Conservation (phyloP, 768 basidiomycete genomes). For the Lentinula sp. region DNA sequence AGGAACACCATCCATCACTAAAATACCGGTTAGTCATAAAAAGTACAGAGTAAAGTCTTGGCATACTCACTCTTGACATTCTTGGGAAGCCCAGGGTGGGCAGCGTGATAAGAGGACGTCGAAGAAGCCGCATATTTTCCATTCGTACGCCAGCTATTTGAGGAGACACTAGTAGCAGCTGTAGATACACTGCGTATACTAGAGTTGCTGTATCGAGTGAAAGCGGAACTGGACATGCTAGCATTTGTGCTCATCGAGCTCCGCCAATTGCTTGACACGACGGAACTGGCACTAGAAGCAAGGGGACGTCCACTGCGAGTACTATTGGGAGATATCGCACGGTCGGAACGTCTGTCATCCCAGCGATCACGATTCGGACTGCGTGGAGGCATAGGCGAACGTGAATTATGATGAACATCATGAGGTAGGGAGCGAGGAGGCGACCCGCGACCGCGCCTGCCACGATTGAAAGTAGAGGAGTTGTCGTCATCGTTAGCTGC, state of each 20-base stretch:
- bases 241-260: slow-evolving; percentile 73
- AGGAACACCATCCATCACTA: slow-evolving; percentile 75
- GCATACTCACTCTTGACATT: slow-evolving; percentile 75
- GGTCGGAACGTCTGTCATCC: slow-evolving; percentile 28
- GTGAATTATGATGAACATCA: slow-evolving; percentile 10
- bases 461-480: slow-evolving; percentile 41
- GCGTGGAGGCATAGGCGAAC: slow-evolving; percentile 6
- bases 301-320: slow-evolving; percentile 44
- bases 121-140: slow-evolving; percentile 19
- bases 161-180: slow-evolving; percentile 74
- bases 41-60: slow-evolving; percentile 5
- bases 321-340: slow-evolving; percentile 55
- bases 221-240: slow-evolving; percentile 62
- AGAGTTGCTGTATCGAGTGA: slow-evolving; percentile 76
- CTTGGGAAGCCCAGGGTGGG: slow-evolving; percentile 35
- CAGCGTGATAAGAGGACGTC: slow-evolving; percentile 13
- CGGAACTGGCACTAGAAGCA: slow-evolving; percentile 56
- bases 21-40: slow-evolving; percentile 8
- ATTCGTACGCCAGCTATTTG: slow-evolving; percentile 65
- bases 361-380: slow-evolving; percentile 13
- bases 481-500: slow-evolving; percentile 23
- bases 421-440: slow-evolving; percentile 12
- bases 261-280: slow-evolving; percentile 70
- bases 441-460: slow-evolving; percentile 29
- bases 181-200: slow-evolving; percentile 73